Conservation (phyloP, 2,329 filamentous ascomycete genomes). For the Xylariaceae sp. region DNA sequence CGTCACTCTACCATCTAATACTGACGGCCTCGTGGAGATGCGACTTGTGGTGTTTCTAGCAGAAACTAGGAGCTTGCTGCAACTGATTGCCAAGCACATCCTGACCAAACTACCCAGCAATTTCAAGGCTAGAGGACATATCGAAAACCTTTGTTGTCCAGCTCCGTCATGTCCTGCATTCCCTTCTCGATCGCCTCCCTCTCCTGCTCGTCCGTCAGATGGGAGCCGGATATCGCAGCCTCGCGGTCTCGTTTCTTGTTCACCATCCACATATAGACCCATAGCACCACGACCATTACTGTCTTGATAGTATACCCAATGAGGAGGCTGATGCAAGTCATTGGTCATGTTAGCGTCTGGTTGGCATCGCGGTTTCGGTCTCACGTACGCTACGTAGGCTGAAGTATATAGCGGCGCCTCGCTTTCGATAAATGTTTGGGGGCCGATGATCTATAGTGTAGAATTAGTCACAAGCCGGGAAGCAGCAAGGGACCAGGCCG, state of each 20-base stretch:
- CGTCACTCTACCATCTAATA: too few relatives aligned
- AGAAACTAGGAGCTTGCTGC: too few relatives aligned
- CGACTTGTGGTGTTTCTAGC: too few relatives aligned
- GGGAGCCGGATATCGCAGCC: conserved; percentile 21
- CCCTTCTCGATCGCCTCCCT: conserved; percentile 44
- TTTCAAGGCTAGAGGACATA: conserved; percentile 33
- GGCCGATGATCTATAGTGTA: conserved; percentile 12
- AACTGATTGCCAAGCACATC: too few relatives aligned
- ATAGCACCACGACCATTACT: conserved; percentile 39
- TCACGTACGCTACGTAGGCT: conserved; percentile 37
- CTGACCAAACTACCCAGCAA: too few relatives aligned
- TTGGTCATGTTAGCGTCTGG: not conserved
- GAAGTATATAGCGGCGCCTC: conserved; percentile 42
- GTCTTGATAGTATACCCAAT: conserved; percentile 48
- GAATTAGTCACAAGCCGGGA: too few relatives aligned
- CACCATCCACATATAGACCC: conserved; percentile 45
- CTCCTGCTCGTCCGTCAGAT: conserved; percentile 32
- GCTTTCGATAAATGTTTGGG: conserved; percentile 30
- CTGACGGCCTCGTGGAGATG: too few relatives aligned
- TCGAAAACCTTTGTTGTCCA: conserved; percentile 47
- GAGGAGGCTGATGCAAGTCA: conserved; percentile 36
- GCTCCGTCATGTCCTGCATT: conserved; percentile 48
- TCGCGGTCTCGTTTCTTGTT: conserved; percentile 48
- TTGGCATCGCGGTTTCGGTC: not conserved
- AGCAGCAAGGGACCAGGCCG: conserved; percentile 1